These are phyloP conservation scores for Quercus phellos DNA, from an alignment of 331 rosid genomes.

Conservation along the genomic window DNA sequence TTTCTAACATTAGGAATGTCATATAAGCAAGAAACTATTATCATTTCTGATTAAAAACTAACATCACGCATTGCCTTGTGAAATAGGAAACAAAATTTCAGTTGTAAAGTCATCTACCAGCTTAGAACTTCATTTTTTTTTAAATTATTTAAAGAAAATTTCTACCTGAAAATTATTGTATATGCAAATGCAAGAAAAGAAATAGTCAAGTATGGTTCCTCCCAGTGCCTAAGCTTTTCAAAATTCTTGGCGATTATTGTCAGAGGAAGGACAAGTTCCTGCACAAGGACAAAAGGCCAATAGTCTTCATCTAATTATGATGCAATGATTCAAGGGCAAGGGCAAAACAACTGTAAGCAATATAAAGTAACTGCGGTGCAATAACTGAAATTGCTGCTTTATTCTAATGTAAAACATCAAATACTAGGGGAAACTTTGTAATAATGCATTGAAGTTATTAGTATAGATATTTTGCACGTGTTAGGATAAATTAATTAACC, in stretches of 20 bases:
- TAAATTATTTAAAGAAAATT: background rate
- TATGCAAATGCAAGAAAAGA: conserved; percentile 69
- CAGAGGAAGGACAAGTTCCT: conserved; percentile 85
- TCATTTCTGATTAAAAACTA: no score
- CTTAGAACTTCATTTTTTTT: no score
- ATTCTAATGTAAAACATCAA: background rate
- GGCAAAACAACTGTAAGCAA: conserved; percentile 9
- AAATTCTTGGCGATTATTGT: conserved; percentile 43
- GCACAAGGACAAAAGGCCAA: conserved; percentile 26
- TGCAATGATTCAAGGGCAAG: conserved; percentile 1
- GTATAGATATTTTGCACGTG: no score
- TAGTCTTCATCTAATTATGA: conserved; percentile 1
- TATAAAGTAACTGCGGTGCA: background rate
- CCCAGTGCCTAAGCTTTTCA: conserved; percentile 90
- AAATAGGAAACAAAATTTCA: background rate
- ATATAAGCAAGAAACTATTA: background rate
- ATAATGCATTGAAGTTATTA: no score
- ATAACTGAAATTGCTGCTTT: background rate
- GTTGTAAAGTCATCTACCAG: background rate
- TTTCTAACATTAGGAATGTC: background rate
- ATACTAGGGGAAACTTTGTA: background rate
- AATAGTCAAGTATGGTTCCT: conserved; percentile 74
- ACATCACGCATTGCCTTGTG: background rate
- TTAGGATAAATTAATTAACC: no score
- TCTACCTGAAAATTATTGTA: conserved; percentile 67